phyloP scores from a whole-genome alignment of 139 green algal genomes.

The Closterium sp. region DNA sequence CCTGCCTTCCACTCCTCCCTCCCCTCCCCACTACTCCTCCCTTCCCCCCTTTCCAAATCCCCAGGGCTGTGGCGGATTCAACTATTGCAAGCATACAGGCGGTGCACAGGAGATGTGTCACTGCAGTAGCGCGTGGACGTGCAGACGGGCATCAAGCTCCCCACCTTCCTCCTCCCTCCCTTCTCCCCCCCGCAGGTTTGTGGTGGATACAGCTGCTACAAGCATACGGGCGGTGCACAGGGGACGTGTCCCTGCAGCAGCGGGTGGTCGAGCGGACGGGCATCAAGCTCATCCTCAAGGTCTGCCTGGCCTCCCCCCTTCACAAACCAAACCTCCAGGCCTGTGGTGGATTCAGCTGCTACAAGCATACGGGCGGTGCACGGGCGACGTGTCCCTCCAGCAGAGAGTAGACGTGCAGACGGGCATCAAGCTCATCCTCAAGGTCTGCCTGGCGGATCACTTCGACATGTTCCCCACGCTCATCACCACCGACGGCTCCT shows the following conservation, averaged over 20 bases:
- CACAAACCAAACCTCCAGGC: too few species aligned
- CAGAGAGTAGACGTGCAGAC: conserved; percentile 31
- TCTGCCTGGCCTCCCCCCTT: too few species aligned
- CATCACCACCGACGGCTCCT: conserved; percentile 42
- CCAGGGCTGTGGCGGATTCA: conserved; percentile 48
- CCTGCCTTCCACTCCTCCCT: too few species aligned
- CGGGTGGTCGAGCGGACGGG: conserved; percentile 39
- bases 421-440: conserved; percentile 46
- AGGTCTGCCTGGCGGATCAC: conserved; percentile 36
- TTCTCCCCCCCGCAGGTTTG: not conserved
- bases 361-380: conserved; percentile 26
- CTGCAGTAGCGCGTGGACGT: conserved; percentile 32
- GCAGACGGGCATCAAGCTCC: conserved; percentile 45
- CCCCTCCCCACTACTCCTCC: too few species aligned
- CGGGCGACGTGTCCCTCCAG: conserved; percentile 30
- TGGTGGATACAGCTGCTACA: conserved; percentile 47
- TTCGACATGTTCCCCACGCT: conserved; percentile 54
- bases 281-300: conserved; percentile 36
- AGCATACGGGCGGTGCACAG: conserved; percentile 22
- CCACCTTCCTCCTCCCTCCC: too few species aligned
- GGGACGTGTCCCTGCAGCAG: conserved; percentile 27
- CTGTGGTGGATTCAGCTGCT: conserved; percentile 50
- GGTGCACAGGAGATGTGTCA: conserved; percentile 24
- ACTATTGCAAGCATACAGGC: conserved; percentile 28
- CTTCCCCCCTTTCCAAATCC: too few species aligned